Percentiles rank a stretch among this genome's conserved stretches.
These are phyloP conservation scores for Kwoniella botswanensis DNA, from an alignment of 768 basidiomycete genomes.

Conservation along the genomic window DNA sequence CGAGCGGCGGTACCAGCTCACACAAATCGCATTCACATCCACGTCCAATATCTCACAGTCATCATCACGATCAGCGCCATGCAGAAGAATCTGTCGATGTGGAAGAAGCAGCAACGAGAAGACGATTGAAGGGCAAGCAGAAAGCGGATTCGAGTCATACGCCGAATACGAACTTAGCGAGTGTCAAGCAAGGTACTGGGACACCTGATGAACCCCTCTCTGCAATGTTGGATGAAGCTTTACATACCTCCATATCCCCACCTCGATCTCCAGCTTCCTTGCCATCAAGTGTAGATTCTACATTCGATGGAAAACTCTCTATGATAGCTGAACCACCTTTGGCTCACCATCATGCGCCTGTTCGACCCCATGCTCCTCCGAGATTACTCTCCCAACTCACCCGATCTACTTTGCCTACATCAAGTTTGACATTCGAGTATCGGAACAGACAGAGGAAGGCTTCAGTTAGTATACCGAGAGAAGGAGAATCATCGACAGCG, in stretches of 20 bases:
- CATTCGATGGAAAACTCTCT: slow-evolving; percentile 16
- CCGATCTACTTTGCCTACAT: slow-evolving; percentile 42
- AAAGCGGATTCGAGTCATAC: slow-evolving; percentile 1
- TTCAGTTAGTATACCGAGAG: slow-evolving; percentile 1
- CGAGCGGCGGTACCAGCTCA: neutral
- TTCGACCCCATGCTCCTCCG: slow-evolving; percentile 26
- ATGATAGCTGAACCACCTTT: slow-evolving; percentile 39
- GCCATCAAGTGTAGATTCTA: slow-evolving; percentile 26
- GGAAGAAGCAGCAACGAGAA: slow-evolving; percentile 14
- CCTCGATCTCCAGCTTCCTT: slow-evolving; percentile 20
- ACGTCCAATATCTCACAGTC: slow-evolving; percentile 2
- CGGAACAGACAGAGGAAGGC: neutral
- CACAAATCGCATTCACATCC: slow-evolving; percentile 5
- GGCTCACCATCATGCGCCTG: slow-evolving; percentile 41
- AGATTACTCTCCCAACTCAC: slow-evolving; percentile 44
- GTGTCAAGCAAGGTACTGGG: slow-evolving; percentile 4
- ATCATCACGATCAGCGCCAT: slow-evolving; percentile 7
- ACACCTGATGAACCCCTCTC: slow-evolving; percentile 22
- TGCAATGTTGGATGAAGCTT: slow-evolving; percentile 30
- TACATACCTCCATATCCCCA: slow-evolving; percentile 28
- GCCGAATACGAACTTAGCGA: neutral
- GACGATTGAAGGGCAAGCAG: slow-evolving; percentile 22
- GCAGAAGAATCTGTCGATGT: neutral
- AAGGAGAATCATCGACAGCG: slow-evolving; percentile 33
- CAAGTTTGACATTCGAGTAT: slow-evolving; percentile 41